phyloP scores from a whole-genome alignment of 345 rosid genomes.

The Microthlaspi erraticum region DNA sequence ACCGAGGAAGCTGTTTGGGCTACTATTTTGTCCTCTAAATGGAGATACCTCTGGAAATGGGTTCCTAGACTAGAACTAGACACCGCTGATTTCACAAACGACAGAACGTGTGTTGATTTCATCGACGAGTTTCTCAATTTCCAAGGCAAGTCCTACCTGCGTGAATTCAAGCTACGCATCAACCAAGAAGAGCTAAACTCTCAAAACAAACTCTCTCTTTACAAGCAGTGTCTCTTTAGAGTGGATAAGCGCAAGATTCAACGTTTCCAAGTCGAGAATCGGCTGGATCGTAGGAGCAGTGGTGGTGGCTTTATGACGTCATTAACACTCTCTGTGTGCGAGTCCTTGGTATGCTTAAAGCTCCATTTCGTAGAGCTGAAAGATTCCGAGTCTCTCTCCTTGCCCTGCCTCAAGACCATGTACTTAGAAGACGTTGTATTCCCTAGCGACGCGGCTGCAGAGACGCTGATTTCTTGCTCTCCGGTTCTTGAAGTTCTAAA shows the following conservation, averaged over 20 bases:
- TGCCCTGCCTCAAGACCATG: constrained; percentile 23
- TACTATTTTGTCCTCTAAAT: not conserved
- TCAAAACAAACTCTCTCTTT: not conserved
- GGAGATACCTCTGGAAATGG: constrained; percentile 21
- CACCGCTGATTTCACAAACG: not conserved
- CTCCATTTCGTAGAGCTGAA: not conserved
- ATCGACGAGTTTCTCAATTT: constrained; percentile 4
- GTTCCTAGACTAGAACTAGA: not conserved
- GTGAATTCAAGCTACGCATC: constrained; percentile 7
- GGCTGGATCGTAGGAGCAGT: not conserved
- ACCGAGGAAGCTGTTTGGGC: no score
- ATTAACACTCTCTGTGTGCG: not conserved
- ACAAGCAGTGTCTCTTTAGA: not conserved
- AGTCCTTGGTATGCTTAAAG: constrained; percentile 15
- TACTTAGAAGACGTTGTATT: constrained; percentile 12
- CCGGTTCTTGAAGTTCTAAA: constrained; percentile 14
- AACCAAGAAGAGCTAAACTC: not conserved
- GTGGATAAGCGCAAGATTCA: constrained; percentile 5
- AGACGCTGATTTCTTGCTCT: constrained; percentile 3
- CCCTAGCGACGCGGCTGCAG: not conserved
- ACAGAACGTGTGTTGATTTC: not conserved
- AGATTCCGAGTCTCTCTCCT: constrained; percentile 5
- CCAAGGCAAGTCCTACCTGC: not conserved
- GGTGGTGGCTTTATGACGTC: not conserved
- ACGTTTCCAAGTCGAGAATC: not conserved